Evolutionary conservation across 768 basidiomycete genomes (phyloP).

Genomic region (Macrolepiota albuminosa): DNA sequence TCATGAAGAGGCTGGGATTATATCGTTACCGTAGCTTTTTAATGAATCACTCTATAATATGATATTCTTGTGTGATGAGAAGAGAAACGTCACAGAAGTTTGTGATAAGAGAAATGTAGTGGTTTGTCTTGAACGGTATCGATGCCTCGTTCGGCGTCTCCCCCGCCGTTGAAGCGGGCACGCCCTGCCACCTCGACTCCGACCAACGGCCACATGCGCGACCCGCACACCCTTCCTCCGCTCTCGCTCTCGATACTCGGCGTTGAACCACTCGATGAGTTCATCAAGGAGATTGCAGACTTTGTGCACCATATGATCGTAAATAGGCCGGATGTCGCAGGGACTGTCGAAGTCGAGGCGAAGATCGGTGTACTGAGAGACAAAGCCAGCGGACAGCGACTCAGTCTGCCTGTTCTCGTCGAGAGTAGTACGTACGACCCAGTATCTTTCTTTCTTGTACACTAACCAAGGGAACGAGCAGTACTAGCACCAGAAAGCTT

Average conservation of each 20-base stretch:
- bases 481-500: conserved; percentile 61
- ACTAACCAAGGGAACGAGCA: conserved; percentile 23
- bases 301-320: conserved; percentile 74
- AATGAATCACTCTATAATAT: conserved; percentile 11
- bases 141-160: conserved; percentile 23
- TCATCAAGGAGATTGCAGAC: conserved; percentile 88
- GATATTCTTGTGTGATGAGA: not conserved
- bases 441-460: conserved; percentile 1
- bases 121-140: not conserved
- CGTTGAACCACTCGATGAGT: conserved; percentile 89
- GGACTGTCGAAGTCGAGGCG: conserved; percentile 83
- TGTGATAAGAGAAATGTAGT: not conserved
- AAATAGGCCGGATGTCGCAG: conserved; percentile 47
- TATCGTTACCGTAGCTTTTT: conserved; percentile 28
- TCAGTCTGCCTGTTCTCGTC: conserved; percentile 67
- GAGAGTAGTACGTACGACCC: conserved; percentile 69
- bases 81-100: not conserved
- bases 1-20: conserved; percentile 40
- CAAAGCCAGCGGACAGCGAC: conserved; percentile 45
- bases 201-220: conserved; percentile 24
- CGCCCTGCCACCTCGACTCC: conserved; percentile 15
- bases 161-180: conserved; percentile 27
- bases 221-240: conserved; percentile 39
- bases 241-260: conserved; percentile 80
- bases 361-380: conserved; percentile 81